Conservation (phyloP, 1,284 basidiomycete genomes). For the Jaminaea rosea region DNA sequence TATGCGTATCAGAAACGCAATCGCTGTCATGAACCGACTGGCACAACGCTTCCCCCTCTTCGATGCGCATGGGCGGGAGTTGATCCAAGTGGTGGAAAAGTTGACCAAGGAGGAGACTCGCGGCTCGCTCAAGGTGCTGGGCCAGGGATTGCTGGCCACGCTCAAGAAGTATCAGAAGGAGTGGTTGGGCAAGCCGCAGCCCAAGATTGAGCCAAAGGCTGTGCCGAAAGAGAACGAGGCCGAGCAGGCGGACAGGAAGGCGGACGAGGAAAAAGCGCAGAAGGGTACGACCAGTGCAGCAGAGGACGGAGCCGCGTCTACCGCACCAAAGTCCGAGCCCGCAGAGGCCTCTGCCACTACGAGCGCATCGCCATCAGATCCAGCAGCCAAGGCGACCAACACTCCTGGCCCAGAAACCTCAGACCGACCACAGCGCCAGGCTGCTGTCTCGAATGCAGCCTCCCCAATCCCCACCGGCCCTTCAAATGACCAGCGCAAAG, state of each 20-base stretch:
- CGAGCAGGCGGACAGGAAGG: not conserved
- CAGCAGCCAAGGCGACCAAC: too few relatives aligned
- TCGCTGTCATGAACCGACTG: constrained; percentile 41
- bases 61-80: constrained; percentile 25
- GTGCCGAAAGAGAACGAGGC: not conserved
- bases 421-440: too few relatives aligned
- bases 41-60: constrained; percentile 32
- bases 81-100: constrained; percentile 22
- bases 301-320: not conserved
- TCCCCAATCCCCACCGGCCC: too few relatives aligned
- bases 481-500: too few relatives aligned
- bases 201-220: constrained; percentile 11
- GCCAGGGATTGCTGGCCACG: constrained; percentile 40
- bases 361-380: too few relatives aligned
- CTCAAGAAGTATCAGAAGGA: constrained; percentile 30
- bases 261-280: not conserved
- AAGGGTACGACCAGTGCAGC: not conserved
- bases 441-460: too few relatives aligned
- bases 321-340: not conserved
- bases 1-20: constrained; percentile 43
- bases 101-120: constrained; percentile 27
- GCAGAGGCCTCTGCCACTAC: not conserved
- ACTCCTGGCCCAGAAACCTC: too few relatives aligned
- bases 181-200: constrained; percentile 23
- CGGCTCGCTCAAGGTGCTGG: constrained; percentile 42